phyloP scores from a whole-genome alignment of 805 yeast genomes.

The Kazachstania psychrophila region DNA sequence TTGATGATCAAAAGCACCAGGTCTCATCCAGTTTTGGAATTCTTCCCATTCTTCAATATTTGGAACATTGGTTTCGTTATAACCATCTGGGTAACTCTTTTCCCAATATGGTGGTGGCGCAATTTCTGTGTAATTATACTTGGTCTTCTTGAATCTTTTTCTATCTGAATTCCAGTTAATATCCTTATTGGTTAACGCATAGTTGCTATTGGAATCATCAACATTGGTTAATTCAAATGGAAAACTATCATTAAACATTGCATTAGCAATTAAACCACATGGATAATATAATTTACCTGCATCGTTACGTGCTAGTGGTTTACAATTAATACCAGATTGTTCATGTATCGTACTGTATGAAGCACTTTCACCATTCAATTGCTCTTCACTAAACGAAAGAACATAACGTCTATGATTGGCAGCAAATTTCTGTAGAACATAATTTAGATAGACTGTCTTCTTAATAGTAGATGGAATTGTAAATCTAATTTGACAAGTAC shows the following conservation, averaged over 20 bases:
- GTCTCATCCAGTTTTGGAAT: conserved; percentile 95
- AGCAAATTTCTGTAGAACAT: conserved; percentile 77
- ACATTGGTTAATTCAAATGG: conserved; percentile 30
- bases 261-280: conserved; percentile 91
- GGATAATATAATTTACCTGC: conserved; percentile 71
- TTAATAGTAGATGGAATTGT: conserved; percentile 61
- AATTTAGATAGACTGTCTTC: conserved; percentile 68
- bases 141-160: conserved; percentile 60
- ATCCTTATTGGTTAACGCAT: conserved; percentile 40
- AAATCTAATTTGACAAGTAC: conserved; percentile 65
- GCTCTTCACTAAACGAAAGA: conserved; percentile 75
- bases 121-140: conserved; percentile 56
- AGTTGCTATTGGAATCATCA: conserved; percentile 28
- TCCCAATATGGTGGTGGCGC: conserved; percentile 96
- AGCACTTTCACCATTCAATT: conserved; percentile 69
- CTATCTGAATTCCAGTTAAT: conserved; percentile 85
- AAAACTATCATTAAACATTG: conserved; percentile 83
- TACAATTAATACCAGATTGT: conserved; percentile 46
- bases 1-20: conserved; percentile 63
- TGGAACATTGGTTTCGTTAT: conserved; percentile 73
- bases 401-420: conserved; percentile 95
- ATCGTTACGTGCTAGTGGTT: conserved; percentile 46
- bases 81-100: conserved; percentile 72
- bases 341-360: conserved; percentile 41
- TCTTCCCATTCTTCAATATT: conserved; percentile 69